Evolutionary conservation across 371 early-diverging fungal genomes (phyloP).

Genomic region (Coemansia sp.): DNA sequence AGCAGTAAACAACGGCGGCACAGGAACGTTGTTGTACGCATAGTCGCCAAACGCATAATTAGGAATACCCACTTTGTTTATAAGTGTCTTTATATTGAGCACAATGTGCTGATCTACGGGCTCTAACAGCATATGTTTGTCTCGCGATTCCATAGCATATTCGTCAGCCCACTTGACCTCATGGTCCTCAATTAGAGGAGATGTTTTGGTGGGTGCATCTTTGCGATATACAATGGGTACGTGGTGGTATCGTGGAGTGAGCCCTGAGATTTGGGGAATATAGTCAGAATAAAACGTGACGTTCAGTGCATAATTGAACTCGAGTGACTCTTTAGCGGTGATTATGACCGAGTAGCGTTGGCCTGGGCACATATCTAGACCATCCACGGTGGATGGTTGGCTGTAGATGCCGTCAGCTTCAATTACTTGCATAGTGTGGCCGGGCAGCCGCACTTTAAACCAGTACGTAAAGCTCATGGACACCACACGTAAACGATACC

Average conservation of each 20-base stretch:
- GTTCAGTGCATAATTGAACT: conserved; percentile 35
- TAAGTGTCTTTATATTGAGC: conserved; percentile 16
- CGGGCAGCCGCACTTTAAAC: conserved; percentile 73
- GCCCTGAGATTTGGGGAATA: neutral
- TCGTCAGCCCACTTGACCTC: conserved; percentile 27
- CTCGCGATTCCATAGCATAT: conserved; percentile 51
- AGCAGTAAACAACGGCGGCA: conserved; percentile 60
- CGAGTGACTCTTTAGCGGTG: conserved; percentile 52
- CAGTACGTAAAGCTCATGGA: conserved; percentile 69
- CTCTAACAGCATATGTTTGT: neutral
- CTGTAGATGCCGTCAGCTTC: conserved; percentile 76
- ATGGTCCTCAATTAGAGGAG: conserved; percentile 34
- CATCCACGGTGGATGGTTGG: conserved; percentile 56
- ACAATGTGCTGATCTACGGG: conserved; percentile 9
- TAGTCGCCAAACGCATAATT: conserved; percentile 56
- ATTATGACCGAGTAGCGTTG: conserved; percentile 70
- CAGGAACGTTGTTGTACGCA: conserved; percentile 9
- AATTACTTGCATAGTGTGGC: conserved; percentile 70
- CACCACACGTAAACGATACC: conserved; percentile 81
- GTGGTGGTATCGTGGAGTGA: conserved; percentile 12
- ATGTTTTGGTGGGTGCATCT: neutral
- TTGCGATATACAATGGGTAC: conserved; percentile 1
- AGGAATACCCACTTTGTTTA: conserved; percentile 56
- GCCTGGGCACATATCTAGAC: conserved; percentile 60
- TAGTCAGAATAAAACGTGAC: conserved; percentile 18